A percentile compares a stretch with the other conserved stretches of the same genome.
Evolutionary conservation across 2,329 filamentous ascomycete species (phyloP).

Genomic region (Metarhizium guizhouense): DNA sequence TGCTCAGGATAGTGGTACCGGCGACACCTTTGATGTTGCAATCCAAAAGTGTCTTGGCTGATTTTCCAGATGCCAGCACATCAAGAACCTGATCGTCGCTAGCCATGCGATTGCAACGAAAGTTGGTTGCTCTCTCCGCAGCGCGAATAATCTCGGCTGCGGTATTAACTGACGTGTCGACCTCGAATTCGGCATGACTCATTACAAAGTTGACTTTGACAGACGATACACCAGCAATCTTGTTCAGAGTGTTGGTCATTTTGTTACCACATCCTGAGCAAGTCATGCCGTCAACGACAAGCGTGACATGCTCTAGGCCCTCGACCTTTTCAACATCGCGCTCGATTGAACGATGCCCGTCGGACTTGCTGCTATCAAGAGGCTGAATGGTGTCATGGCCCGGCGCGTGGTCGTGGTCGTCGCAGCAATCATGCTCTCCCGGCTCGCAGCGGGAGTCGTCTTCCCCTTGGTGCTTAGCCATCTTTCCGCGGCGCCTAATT

Average conservation of each 20-base stretch:
- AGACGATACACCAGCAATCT: slow-evolving; percentile 19
- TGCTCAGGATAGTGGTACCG: slow-evolving; percentile 17
- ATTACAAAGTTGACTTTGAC: slow-evolving; percentile 29
- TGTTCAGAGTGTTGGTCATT: slow-evolving; percentile 18
- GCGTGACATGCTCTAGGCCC: slow-evolving; percentile 16
- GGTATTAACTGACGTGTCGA: slow-evolving; percentile 16
- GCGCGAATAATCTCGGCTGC: slow-evolving; percentile 18
- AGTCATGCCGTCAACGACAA: slow-evolving; percentile 26
- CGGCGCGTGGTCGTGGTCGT: slow-evolving; percentile 3
- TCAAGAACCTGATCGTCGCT: slow-evolving; percentile 20
- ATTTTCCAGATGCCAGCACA: slow-evolving; percentile 13
- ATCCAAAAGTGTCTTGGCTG: slow-evolving; percentile 13
- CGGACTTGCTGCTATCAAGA: neutral
- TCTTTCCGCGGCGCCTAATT: slow-evolving; percentile 12
- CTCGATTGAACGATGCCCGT: neutral
- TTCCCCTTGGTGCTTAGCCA: slow-evolving; percentile 6
- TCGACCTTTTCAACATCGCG: slow-evolving; percentile 18
- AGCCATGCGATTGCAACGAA: slow-evolving; percentile 17
- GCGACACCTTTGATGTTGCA: slow-evolving; percentile 16
- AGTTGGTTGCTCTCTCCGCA: slow-evolving; percentile 20
- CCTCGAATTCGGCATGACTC: slow-evolving; percentile 24
- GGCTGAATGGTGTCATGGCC: slow-evolving; percentile 2
- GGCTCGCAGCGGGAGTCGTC: slow-evolving; percentile 3
- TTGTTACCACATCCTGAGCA: slow-evolving; percentile 28
- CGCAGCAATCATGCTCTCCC: slow-evolving; percentile 8